phyloP scores from a whole-genome alignment of 805 yeast genomes.

The Osmozyma mogii region DNA sequence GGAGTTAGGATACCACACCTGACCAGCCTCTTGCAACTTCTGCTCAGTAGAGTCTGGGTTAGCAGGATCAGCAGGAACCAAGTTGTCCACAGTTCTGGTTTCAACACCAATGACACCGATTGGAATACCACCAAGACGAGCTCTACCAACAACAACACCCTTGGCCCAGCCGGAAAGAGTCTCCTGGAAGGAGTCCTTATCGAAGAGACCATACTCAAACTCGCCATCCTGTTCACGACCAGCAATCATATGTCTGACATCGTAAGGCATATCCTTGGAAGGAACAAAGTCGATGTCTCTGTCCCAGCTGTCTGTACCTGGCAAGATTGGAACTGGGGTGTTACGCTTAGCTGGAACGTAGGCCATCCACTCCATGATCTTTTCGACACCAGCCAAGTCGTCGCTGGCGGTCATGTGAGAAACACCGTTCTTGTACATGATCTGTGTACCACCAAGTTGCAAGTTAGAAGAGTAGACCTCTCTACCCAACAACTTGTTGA shows the following conservation, averaged over 20 bases:
- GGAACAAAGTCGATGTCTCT: slow-evolving; percentile 84
- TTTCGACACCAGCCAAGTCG: slow-evolving; percentile 92
- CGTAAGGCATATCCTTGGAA: slow-evolving; percentile 62
- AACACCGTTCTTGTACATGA: slow-evolving; percentile 97
- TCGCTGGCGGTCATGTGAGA: slow-evolving; percentile 96
- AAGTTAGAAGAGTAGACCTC: slow-evolving; percentile 95
- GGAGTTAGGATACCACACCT: slow-evolving; percentile 99
- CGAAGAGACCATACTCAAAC: slow-evolving; percentile 85
- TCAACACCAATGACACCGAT: slow-evolving; percentile 98
- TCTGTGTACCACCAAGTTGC: slow-evolving; percentile 98
- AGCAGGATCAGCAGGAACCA: slow-evolving; percentile 97
- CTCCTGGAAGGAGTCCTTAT: slow-evolving; percentile 88
- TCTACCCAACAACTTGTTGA: slow-evolving; percentile 91
- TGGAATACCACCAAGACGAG: slow-evolving; percentile 97
- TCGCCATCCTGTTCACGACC: slow-evolving; percentile 70
- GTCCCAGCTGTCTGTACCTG: slow-evolving; percentile 83
- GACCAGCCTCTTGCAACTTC: slow-evolving; percentile 92
- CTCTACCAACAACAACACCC: slow-evolving; percentile 98
- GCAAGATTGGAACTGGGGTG: slow-evolving; percentile 84
- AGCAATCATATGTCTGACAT: slow-evolving; percentile 90
- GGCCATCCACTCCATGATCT: slow-evolving; percentile 92
- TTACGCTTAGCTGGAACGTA: slow-evolving; percentile 88
- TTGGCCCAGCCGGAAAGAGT: slow-evolving; percentile 97
- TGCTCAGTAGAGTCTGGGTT: slow-evolving; percentile 90
- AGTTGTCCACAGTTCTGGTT: slow-evolving; percentile 80